Evolutionary conservation across 495 filamentous ascomycete species (phyloP), one percentile per base, ranked within the genome.

Genomic region (Oidiodendron maius): DNA sequence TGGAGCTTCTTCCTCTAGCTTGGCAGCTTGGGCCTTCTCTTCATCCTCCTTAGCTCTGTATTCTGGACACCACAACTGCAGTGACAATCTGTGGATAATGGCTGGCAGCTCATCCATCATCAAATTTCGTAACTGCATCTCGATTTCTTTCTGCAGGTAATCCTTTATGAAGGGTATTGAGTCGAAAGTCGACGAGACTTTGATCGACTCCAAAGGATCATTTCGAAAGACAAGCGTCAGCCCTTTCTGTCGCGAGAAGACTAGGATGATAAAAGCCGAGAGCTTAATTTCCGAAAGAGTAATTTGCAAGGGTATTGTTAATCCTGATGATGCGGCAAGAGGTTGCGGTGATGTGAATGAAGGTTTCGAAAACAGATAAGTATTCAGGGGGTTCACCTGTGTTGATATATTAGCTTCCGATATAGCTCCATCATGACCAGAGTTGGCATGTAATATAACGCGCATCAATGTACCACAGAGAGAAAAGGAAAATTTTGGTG

Each of bases 31-130:
- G 25, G 22, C 46, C 46, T 62, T 46, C 53, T 71, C 65, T 48
- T 79, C 65, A 43, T 78, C 75, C 41, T 86, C 82, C 40, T 71
- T 72, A 11, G 77, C 72, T 46, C 81, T 77, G 63, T 91, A 87
- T 57, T 97, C 91, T 0, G 89, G 87, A 41, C 86, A 89, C 87
- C 89, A 96, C 35, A 97, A 61, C 38, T 87, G 80, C 50, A 96
- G 73, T 0, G 93, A 97, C 34, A 98, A 71, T 48, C 89, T 82
- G 61, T 98, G 93, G 36, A 98, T 93, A 30, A 96, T 96, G 8
- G 91, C 89, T 4, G 93, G 93, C 12, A 98, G 71, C 63, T 98
- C 93, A 51, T 98, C 93, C 89, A 97, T 96, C 63, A 98, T 89
- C 57, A 98, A 61, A 40, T 87, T 84, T 34, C 93, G 79, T 26